Base-by-base conservation (phyloP, 768 basidiomycete species). In the Neoboletus magnificus region DNA sequence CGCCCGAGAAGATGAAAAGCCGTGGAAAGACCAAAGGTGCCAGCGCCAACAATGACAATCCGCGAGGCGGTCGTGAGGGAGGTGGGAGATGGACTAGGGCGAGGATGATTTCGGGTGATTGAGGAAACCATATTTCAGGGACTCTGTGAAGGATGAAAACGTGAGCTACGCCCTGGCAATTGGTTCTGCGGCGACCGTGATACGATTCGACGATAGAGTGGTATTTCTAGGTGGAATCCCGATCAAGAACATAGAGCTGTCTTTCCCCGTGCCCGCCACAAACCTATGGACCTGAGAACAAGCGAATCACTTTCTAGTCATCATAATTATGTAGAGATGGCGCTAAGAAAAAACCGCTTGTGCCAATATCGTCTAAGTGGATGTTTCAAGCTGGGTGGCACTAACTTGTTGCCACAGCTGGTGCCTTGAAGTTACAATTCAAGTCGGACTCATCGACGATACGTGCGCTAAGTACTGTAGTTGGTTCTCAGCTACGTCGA, bases 11-110 rank as follows among this genome's bases (percentile, higher is more conserved):
- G 83, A 66, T 91, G 84, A 61, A 84, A 80, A 2, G 93, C 94
- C 0, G 94, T 89, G 18, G 92, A 94, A 48, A 91, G 74, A 7
- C 94, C 94, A 67, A 95, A 95, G 60, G 85, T 85, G 5, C 92
- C 92, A 39, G 89, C 86, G 27, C 92, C 92, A 41, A 92, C 76
- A 57, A 94, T 85, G 50, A 93, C 64, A 43, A 70, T 57, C 37
- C 48, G 60, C 5, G 67, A 63, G 36, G 55, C 11, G n/a, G 45
- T 55, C 44, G 51, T 41, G 35, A 62, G 50, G 5, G 39, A 30
- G 36, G n/a, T 27, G 20, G 22, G 9, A 37, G 41, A 23, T 10
- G 35, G 9, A 32, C 29, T 10, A 8, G 46, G 1, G 29, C 13
- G 50, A 37, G 30, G 22, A 25, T 36, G 40, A 37, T 1, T 43